Evolutionary conservation across 2,329 filamentous ascomycete genomes (phyloP), one percentile per base, ranked within the genome.

Genomic region (Xylaria multiplex): DNA sequence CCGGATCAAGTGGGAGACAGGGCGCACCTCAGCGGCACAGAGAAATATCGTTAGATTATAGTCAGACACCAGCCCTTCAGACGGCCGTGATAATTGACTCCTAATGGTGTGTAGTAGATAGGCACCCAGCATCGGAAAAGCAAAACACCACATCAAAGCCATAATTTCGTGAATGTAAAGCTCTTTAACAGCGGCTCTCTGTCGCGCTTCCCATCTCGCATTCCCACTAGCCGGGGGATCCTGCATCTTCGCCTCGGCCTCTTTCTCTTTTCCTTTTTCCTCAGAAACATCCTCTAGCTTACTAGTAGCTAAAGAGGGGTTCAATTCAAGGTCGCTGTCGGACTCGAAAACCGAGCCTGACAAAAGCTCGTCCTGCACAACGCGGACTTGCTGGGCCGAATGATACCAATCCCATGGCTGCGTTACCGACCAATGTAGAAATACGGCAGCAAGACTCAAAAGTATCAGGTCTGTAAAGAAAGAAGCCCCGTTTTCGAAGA

Each of bases 21-120:
- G 95, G 2, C 92, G 90, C 32, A 97, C 83, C 79, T 98, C 95
- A 3, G 95, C 92, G 0, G 91, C 92, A 19, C 97, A 85, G 2
- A 97, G 83, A 78, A 97, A 98, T 59, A 98, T 92, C 13, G 91
- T 93, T 61, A 98, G 84, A 77, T 97, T 97, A 80, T 95, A 96
- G 78, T 97, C 92, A 4, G 93, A 97, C 6, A 98, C 90, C 11
- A 98, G 83, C 1, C 92, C 92, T 77, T 96, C 93, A 0, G 93
- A 93, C 0, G 92, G 92, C 1, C 92, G 86, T 27, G 91, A 94
- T 19, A 98, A 86, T 73, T 95, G 93, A 8, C 85, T 86, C 57
- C 95, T 88, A 65, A 97, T 91, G 22, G 88, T 82, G 76, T 97
- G 94, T 11, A 98, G 83, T 45, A 97, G 82, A 79, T 91, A 96